phyloP scores from a whole-genome alignment of 352 stramenopile genomes.

The Phytophthora syringae region DNA sequence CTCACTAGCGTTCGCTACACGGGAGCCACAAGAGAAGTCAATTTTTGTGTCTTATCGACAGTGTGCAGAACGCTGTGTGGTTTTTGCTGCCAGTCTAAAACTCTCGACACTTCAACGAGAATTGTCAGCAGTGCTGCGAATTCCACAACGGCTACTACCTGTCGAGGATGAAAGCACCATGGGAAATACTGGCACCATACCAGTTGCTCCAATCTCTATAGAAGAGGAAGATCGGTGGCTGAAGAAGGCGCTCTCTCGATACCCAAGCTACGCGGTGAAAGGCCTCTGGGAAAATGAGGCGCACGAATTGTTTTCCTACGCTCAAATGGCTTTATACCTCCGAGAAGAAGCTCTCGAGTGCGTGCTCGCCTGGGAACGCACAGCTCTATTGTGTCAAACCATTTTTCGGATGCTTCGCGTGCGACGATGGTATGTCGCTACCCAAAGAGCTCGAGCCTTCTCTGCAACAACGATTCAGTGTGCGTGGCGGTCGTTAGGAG shows the following conservation, averaged over 20 bases:
- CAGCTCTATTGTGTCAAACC: constrained; percentile 54
- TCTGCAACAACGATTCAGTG: constrained; percentile 63
- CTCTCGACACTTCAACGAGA: constrained; percentile 58
- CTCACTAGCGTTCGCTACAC: constrained; percentile 53
- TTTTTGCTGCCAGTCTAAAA: constrained; percentile 63
- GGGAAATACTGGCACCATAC: constrained; percentile 13
- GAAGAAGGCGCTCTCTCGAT: constrained; percentile 42
- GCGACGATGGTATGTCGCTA: constrained; percentile 58
- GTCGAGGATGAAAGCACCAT: constrained; percentile 9
- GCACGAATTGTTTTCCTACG: constrained; percentile 46
- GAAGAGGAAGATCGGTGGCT: constrained; percentile 34
- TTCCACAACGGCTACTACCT: constrained; percentile 15
- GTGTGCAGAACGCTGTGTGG: constrained; percentile 61
- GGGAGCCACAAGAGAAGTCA: constrained; percentile 50
- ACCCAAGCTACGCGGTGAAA: constrained; percentile 43
- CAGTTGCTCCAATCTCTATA: constrained; percentile 34
- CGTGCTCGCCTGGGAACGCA: constrained; percentile 60
- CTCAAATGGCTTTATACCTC: constrained; percentile 72
- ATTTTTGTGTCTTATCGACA: constrained; percentile 50
- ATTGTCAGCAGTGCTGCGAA: constrained; percentile 49
- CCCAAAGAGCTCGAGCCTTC: constrained; percentile 40
- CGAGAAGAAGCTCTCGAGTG: constrained; percentile 66
- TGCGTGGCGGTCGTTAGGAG: constrained; percentile 51
- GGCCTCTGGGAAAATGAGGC: constrained; percentile 70
- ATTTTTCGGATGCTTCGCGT: constrained; percentile 65